phyloP scores from a whole-genome alignment of 805 yeast species.

The Metschnikowia kofuensis region DNA sequence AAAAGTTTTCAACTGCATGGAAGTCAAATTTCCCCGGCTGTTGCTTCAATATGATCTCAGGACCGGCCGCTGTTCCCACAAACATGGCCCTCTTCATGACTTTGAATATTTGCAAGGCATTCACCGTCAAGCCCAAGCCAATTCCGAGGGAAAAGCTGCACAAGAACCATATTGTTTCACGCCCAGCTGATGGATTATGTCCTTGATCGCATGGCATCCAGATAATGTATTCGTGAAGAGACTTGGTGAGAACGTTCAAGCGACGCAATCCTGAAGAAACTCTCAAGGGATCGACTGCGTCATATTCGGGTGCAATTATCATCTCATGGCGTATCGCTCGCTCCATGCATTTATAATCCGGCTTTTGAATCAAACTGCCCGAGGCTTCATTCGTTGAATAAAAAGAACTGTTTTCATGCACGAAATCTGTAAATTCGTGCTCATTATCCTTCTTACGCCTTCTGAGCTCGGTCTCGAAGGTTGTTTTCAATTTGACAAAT shows the following conservation, averaged over 20 bases:
- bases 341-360: constrained; percentile 10
- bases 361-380: background rate
- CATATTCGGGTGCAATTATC: constrained; percentile 17
- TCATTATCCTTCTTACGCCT: background rate
- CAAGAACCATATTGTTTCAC: constrained; percentile 17
- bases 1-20: background rate
- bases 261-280: constrained; percentile 26
- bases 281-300: constrained; percentile 28
- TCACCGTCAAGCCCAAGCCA: constrained; percentile 29
- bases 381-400: background rate
- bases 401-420: too few species aligned
- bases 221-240: constrained; percentile 1
- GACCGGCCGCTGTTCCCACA: background rate
- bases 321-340: constrained; percentile 8
- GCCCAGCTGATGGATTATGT: constrained; percentile 5
- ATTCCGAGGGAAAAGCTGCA: constrained; percentile 37
- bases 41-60: background rate
- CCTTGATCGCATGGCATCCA: background rate
- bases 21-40: background rate
- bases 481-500: constrained; percentile 23
- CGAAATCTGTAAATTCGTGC: too few species aligned
- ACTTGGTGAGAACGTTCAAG: constrained; percentile 17
- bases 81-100: constrained; percentile 2
- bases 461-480: constrained; percentile 25
- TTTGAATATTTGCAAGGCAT: constrained; percentile 20